phyloP scores from a whole-genome alignment of 805 yeast genomes.

The Nakazawaea peltata region DNA sequence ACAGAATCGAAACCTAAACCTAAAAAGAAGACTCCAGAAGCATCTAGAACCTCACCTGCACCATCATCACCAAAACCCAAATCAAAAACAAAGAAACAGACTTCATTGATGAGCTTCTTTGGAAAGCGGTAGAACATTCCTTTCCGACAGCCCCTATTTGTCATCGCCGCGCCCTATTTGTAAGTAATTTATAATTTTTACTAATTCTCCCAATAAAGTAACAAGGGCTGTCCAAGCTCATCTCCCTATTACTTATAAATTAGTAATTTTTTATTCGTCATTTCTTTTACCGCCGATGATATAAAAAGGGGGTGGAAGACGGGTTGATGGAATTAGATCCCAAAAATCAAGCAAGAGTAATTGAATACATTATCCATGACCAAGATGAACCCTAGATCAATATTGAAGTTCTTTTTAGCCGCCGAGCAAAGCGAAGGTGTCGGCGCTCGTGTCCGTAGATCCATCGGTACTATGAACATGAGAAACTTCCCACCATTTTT shows the following conservation, averaged over 20 bases:
- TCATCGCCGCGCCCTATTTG: no score
- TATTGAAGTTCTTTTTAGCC: conserved; percentile 46
- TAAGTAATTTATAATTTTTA: no score
- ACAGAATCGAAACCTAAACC: conserved; percentile 9
- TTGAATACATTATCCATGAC: no score
- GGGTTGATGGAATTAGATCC: not conserved
- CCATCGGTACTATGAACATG: conserved; percentile 61
- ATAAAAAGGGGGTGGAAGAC: not conserved
- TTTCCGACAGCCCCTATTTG: no score
- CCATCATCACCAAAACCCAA: conserved; percentile 4
- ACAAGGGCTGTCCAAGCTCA: not conserved
- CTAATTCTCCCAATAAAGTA: no score
- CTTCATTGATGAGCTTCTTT: conserved; percentile 41
- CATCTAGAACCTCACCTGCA: no score
- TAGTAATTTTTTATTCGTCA: conserved; percentile 4
- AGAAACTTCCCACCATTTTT: conserved; percentile 78
- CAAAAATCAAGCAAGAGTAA: no score
- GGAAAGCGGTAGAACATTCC: conserved; percentile 29
- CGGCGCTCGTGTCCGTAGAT: conserved; percentile 80
- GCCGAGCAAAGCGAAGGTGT: conserved; percentile 76
- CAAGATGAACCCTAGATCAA: conserved; percentile 28
- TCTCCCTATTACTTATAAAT: conserved; percentile 8
- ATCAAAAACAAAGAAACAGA: conserved; percentile 30
- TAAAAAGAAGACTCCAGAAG: conserved; percentile 8
- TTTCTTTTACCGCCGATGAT: no score